A percentile compares a stretch with the other conserved stretches of the same genome.
Evolutionary conservation across 768 basidiomycete species (phyloP).

Genomic region (Tephrocybe sp.): DNA sequence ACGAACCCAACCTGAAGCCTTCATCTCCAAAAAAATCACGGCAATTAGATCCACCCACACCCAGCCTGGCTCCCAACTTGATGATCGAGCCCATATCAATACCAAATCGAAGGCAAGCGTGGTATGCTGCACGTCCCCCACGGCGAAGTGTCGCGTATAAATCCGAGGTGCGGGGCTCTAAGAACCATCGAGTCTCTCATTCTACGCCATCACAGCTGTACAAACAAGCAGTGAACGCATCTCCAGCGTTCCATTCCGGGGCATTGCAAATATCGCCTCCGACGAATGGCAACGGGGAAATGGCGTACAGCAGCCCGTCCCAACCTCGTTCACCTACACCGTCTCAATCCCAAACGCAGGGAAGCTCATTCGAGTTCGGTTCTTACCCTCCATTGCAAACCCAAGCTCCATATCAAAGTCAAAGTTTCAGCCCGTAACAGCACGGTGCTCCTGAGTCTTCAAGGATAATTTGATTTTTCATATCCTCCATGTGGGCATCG

Average conservation of each 20-base stretch:
- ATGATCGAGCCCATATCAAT: slow-evolving; percentile 11
- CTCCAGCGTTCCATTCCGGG: slow-evolving; percentile 26
- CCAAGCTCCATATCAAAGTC: slow-evolving; percentile 56
- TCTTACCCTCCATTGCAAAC: slow-evolving; percentile 45
- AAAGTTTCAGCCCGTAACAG: slow-evolving; percentile 32
- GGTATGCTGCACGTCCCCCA: slow-evolving; percentile 30
- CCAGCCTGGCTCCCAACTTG: neutral
- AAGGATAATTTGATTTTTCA: neutral
- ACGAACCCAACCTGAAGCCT: neutral
- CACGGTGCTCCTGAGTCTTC: neutral
- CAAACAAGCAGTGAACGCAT: neutral
- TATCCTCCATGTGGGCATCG: too few relatives aligned
- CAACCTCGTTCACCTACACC: slow-evolving; percentile 17
- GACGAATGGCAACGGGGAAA: neutral
- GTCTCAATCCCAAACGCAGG: slow-evolving; percentile 20
- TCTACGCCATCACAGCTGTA: slow-evolving; percentile 4
- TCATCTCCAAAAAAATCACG: neutral
- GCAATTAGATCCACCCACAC: neutral
- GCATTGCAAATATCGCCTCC: slow-evolving; percentile 22
- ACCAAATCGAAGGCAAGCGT: slow-evolving; percentile 27
- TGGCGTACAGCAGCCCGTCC: neutral
- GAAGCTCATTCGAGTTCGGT: slow-evolving; percentile 20
- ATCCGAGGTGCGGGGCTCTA: neutral
- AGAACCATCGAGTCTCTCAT: neutral
- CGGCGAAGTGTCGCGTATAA: slow-evolving; percentile 2